Evolutionary conservation across 768 basidiomycete genomes (phyloP).

Genomic region (Pulveroboletus sp.): DNA sequence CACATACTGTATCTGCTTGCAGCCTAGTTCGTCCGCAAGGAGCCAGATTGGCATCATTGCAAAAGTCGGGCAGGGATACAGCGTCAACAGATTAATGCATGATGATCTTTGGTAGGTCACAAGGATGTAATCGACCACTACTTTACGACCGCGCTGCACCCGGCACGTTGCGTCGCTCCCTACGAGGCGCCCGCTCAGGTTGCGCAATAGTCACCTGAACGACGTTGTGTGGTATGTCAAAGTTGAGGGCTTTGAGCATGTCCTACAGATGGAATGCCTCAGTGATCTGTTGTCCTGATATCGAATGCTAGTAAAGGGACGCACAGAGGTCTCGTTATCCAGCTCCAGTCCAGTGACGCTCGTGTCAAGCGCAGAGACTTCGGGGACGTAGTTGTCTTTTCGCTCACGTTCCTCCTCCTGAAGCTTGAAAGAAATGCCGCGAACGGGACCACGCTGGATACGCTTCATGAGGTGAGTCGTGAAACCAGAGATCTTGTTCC

Average conservation of each 20-base stretch:
- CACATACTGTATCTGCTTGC: no score
- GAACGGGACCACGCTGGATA: conserved; percentile 96
- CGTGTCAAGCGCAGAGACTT: conserved; percentile 92
- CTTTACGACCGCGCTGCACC: conserved; percentile 58
- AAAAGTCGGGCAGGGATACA: neutral
- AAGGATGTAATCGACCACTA: neutral
- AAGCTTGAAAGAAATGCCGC: conserved; percentile 99
- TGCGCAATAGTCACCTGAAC: conserved; percentile 57
- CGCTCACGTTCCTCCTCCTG: conserved; percentile 99
- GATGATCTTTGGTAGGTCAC: neutral
- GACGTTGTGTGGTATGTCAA: conserved; percentile 82
- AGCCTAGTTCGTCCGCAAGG: no score
- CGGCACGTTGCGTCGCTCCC: conserved; percentile 76
- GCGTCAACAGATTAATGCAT: neutral
- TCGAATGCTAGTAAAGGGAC: conserved; percentile 18
- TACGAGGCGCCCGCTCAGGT: conserved; percentile 66
- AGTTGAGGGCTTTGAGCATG: conserved; percentile 88
- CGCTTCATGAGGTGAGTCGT: conserved; percentile 99
- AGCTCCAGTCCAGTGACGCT: conserved; percentile 71
- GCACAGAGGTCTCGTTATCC: conserved; percentile 90
- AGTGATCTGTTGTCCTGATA: neutral
- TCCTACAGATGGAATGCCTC: conserved; percentile 43
- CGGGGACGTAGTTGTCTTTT: conserved; percentile 99
- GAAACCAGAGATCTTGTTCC: conserved; percentile 99
- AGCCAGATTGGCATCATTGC: neutral